Base-by-base conservation (phyloP, 805 yeast species). In the Nakazawaea anatomiae region DNA sequence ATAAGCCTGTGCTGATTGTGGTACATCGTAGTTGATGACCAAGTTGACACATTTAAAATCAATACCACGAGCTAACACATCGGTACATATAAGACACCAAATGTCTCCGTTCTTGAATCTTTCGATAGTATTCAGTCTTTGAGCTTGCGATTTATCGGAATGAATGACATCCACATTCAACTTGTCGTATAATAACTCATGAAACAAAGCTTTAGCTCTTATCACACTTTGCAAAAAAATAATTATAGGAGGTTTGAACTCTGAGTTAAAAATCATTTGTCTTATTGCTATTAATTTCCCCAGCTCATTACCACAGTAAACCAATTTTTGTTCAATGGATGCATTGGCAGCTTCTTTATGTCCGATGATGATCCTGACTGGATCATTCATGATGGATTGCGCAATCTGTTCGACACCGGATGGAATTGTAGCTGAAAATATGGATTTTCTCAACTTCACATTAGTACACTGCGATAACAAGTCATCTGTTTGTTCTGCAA, bases 41-140 rank as follows among this genome's bases (percentile, higher is more conserved):
- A 95, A 66, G 62, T 91, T 94, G 46, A 94, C 92, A 50, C 97
- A 97, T 62, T 89, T 89, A 72, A 94, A 94, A 67, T 94, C 99
- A 52, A 94, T 88, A 74, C 99, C 99, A 71, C 99, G 82, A 3
- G 97, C 86, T 50, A 94, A 72, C 45, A 94, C 96, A 68, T 94
- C 99, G 0, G 99, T 94, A 66, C 97, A 90, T 49, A 94, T 92
- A 56, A 94, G 75, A 44, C 94, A 96, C 99, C 99, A 94, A 32
- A 91, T 75, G 32, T 92, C 95, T 30, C 99, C 99, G 50, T 76
- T 78, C 65, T 83, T 88, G 71, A 94, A 94, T 57, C 87, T 74
- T 61, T 87, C 87, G 54, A 94, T 87, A 18, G 87, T 87, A 40
- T 80, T 82, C 53, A 88, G 89, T 70, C 99, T 80, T 70, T 94